Base-by-base conservation (phyloP, 352 stramenopile genomes). In the Aphanomyces stellatus region DNA sequence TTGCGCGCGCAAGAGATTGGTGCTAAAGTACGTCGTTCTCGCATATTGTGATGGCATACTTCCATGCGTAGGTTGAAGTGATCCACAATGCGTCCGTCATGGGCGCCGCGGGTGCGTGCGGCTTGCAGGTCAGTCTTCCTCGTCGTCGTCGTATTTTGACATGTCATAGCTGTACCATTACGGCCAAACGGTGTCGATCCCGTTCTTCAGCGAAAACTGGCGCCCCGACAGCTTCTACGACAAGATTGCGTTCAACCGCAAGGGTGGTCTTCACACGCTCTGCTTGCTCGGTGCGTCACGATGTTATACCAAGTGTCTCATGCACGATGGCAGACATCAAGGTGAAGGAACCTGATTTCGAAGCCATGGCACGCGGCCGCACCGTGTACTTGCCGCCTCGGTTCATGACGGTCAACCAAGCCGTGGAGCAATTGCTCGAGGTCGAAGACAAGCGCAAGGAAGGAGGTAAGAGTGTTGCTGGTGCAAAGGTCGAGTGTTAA, bases 31-130 rank as follows among this genome's bases (percentile, higher is more conserved):
- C 8, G 37, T 43, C 37, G 8, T 17, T 43, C 37, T n/a, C 37
- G 37, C 37, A 43, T 43, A 8, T 43, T 17, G 37, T 17, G 8
- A 43, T 43, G 8, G 8, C 17, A 43, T 43, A 8, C 17, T 17
- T 17, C 37, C 8, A 43, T 8, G 17, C 37, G 37, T 17, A 43
- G 53, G 95, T 99, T 10, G 84, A 99, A 72, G 88, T 99, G 51
- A 95, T 99, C 37, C 96, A 99, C 76, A 99, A 99, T 76, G 96
- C 96, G 8, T 98, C 89, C 15, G 96, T 99, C 70, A 99, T 99
- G 96, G 96, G 96, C 30, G 97, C 96, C 4, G 93, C 92, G 11
- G 96, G 85, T 40, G 89, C 85, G 27, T 99, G 94, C 74, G 97
- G 97, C 2, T 80, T 99, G 65, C 96, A 99, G 69, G 61, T 69